Evolutionary conservation across 2,329 filamentous ascomycete genomes (phyloP).

Genomic region (Phialemonium atrogriseum): DNA sequence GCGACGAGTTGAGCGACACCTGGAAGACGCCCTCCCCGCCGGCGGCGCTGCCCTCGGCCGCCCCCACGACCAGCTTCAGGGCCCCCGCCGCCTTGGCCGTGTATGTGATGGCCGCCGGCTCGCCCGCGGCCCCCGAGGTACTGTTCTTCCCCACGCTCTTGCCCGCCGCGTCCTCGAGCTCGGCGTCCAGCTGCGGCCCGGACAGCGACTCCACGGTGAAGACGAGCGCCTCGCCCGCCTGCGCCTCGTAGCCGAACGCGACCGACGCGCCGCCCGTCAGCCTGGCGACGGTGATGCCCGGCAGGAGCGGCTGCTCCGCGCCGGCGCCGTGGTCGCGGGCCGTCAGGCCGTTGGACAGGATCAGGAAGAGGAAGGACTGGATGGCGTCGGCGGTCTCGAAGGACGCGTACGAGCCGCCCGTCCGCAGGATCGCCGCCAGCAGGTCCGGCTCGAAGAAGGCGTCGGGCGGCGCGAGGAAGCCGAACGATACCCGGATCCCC

Average conservation of each 20-base stretch:
- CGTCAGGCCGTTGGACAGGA: conserved; percentile 11
- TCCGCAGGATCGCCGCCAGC: conserved; percentile 5
- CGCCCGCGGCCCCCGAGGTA: conserved; percentile 1
- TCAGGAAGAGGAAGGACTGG: conserved; percentile 11
- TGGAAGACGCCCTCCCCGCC: conserved; percentile 12
- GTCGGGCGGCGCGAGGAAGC: conserved; percentile 9
- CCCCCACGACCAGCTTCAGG: conserved; percentile 7
- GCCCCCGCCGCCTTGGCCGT: conserved; percentile 1
- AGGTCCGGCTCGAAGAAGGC: conserved; percentile 7
- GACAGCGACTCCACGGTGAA: conserved; percentile 9
- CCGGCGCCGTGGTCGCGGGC: conserved; percentile 4
- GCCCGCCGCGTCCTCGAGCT: conserved; percentile 6
- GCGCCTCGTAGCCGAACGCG: conserved; percentile 7
- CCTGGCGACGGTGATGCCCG: conserved; percentile 9
- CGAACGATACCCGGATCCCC: conserved; percentile 13
- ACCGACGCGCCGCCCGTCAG: conserved; percentile 6
- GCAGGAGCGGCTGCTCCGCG: conserved; percentile 8
- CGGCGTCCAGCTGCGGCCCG: conserved; percentile 6
- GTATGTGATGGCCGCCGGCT: conserved; percentile 3
- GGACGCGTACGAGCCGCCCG: conserved; percentile 11
- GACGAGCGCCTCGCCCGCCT: conserved; percentile 7
- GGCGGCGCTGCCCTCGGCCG: conserved; percentile 5
- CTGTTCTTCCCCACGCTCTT: conserved; percentile 6
- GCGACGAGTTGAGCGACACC: conserved; percentile 9
- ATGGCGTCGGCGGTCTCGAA: conserved; percentile 11